Percentiles rank a stretch among this genome's conserved stretches.
These are phyloP conservation scores for apple (Malus domestica) DNA, from an alignment of 306 rosid species.

Conservation along the genomic window DNA sequence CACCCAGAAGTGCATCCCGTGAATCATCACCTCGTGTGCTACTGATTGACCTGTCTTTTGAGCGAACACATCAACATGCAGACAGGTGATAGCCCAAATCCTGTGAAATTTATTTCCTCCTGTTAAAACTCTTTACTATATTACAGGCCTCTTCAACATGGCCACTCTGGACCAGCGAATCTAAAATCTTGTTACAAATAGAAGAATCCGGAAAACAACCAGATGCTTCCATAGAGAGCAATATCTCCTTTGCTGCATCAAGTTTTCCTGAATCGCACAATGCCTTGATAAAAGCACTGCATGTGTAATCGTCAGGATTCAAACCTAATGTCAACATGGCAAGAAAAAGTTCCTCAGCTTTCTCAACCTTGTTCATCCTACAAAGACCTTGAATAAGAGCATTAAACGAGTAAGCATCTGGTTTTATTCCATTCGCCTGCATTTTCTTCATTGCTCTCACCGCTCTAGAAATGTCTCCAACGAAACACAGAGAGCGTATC, in stretches of 20 bases:
- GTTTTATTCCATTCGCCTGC: conserved; percentile 63
- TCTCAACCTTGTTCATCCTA: conserved; percentile 48
- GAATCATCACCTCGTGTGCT: neutral
- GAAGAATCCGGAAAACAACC: conserved; percentile 58
- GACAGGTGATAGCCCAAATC: neutral
- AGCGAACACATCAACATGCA: neutral
- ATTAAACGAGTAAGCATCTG: conserved; percentile 58
- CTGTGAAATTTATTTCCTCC: conserved; percentile 29
- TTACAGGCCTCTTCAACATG: conserved; percentile 40
- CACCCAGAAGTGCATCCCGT: neutral
- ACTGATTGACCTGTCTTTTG: neutral
- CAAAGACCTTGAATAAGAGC: conserved; percentile 57
- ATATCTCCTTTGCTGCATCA: conserved; percentile 61
- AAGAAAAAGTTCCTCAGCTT: conserved; percentile 51
- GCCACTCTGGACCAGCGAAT: conserved; percentile 30
- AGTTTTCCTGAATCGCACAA: conserved; percentile 47
- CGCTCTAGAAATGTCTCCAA: conserved; percentile 54
- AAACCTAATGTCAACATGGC: conserved; percentile 53
- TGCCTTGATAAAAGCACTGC: conserved; percentile 54
- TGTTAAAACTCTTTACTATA: conserved; percentile 37
- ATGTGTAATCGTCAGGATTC: conserved; percentile 56
- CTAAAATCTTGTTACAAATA: conserved; percentile 43
- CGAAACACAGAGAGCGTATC: conserved; percentile 53
- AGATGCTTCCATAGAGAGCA: conserved; percentile 55
- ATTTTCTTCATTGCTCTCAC: conserved; percentile 49